These are phyloP conservation scores for Gloeophyllum trabeum DNA, from an alignment of 768 basidiomycete genomes.

Conservation along the genomic window DNA sequence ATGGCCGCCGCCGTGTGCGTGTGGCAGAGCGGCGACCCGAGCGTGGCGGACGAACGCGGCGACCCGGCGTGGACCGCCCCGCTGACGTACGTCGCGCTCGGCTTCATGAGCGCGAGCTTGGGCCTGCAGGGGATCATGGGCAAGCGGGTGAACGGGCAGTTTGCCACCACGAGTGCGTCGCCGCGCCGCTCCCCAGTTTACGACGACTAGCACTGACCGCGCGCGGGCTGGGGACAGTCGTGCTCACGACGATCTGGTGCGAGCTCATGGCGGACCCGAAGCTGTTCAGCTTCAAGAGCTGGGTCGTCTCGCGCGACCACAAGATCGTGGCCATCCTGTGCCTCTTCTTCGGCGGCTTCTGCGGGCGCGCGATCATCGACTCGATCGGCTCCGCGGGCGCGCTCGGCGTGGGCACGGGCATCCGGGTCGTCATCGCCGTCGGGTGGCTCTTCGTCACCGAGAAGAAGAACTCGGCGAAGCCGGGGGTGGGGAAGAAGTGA, in stretches of 20 bases:
- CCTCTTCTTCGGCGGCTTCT: slow-evolving; percentile 74
- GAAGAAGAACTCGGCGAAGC: background rate
- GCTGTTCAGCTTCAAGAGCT: slow-evolving; percentile 46
- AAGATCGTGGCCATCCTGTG: slow-evolving; percentile 50
- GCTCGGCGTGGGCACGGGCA: slow-evolving; percentile 53
- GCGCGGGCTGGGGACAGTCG: slow-evolving; percentile 42
- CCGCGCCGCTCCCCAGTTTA: background rate
- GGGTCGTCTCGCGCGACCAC: slow-evolving; percentile 56
- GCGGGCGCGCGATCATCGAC: slow-evolving; percentile 46
- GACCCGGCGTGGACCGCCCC: slow-evolving; percentile 63
- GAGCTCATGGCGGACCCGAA: slow-evolving; percentile 77
- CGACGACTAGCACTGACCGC: too few relatives aligned
- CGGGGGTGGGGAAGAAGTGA: background rate
- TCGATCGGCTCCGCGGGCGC: slow-evolving; percentile 50
- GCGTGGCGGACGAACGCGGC: slow-evolving; percentile 40
- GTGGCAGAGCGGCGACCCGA: slow-evolving; percentile 55
- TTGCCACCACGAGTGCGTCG: slow-evolving; percentile 59
- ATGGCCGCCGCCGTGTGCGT: slow-evolving; percentile 61
- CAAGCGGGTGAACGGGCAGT: slow-evolving; percentile 71
- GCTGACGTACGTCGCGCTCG: slow-evolving; percentile 58
- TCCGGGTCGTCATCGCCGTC: slow-evolving; percentile 49
- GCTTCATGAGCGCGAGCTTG: slow-evolving; percentile 69
- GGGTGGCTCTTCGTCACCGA: slow-evolving; percentile 57
- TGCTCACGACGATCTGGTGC: slow-evolving; percentile 83
- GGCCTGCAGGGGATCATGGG: slow-evolving; percentile 84